A percentile compares a stretch with the other conserved stretches of the same genome.
Conservation (phyloP, 805 yeast genomes). For the Kluyveromyces starmeri region DNA sequence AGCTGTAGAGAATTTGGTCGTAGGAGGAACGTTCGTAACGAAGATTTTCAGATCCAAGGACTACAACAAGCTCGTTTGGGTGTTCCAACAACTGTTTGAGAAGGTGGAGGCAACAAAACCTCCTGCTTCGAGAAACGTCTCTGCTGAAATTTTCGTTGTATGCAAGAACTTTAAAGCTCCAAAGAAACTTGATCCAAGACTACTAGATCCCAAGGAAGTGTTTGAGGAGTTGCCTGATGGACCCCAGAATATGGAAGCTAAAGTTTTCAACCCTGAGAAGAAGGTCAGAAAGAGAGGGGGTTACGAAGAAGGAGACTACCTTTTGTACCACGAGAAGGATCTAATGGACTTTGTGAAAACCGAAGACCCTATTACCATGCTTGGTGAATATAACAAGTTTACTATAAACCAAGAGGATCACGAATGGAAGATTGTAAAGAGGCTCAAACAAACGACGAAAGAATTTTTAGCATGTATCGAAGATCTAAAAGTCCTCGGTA, state of each 20-base stretch:
- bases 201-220: slow-evolving; percentile 85
- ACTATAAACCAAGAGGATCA: slow-evolving; percentile 49
- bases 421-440: slow-evolving; percentile 64
- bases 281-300: slow-evolving; percentile 89
- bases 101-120: slow-evolving; percentile 99
- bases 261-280: slow-evolving; percentile 89
- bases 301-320: slow-evolving; percentile 88
- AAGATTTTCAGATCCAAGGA: slow-evolving; percentile 98
- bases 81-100: slow-evolving; percentile 89
- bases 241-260: slow-evolving; percentile 76
- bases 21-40: slow-evolving; percentile 94
- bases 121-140: slow-evolving; percentile 96
- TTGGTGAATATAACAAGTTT: slow-evolving; percentile 67
- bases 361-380: slow-evolving; percentile 73
- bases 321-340: slow-evolving; percentile 59
- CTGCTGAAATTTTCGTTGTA: slow-evolving; percentile 97
- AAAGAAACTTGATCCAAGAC: slow-evolving; percentile 83
- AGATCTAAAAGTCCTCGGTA: slow-evolving; percentile 90
- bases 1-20: slow-evolving; percentile 85
- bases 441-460: slow-evolving; percentile 65
- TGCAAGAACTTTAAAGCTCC: slow-evolving; percentile 97
- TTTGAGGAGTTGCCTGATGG: slow-evolving; percentile 83
- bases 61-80: slow-evolving; percentile 96
- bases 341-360: slow-evolving; percentile 72
- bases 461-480: slow-evolving; percentile 78